Evolutionary conservation across 441 rosid species (phyloP).

Genomic region (Pelargonium citronellum): DNA sequence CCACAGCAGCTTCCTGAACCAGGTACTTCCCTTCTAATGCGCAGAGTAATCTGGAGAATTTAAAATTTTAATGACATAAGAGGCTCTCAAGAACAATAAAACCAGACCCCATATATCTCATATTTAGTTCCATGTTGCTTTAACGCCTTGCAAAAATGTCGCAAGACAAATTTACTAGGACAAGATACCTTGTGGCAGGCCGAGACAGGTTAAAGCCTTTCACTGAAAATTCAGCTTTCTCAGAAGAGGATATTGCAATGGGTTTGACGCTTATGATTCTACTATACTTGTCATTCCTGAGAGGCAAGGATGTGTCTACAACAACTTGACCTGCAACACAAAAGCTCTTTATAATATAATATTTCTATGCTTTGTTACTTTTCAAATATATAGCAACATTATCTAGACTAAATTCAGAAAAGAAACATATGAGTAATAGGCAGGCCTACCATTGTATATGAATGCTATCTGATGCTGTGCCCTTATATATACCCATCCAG

Average conservation of each 20-base stretch:
- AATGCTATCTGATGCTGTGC: constrained; percentile 79
- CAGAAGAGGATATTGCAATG: constrained; percentile 58
- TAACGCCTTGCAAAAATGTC: background rate
- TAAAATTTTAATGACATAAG: constrained; percentile 7
- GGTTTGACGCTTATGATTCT: constrained; percentile 65
- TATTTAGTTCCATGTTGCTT: background rate
- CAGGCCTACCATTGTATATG: constrained; percentile 55
- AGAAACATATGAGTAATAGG: constrained; percentile 14
- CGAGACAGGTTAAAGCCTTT: constrained; percentile 67
- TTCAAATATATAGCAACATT: constrained; percentile 5
- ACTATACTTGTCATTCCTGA: constrained; percentile 46
- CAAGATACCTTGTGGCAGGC: constrained; percentile 58
- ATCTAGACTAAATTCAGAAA: background rate
- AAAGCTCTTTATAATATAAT: constrained; percentile 7
- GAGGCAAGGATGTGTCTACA: constrained; percentile 58
- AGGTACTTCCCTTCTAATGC: constrained; percentile 79
- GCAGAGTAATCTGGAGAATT: constrained; percentile 64
- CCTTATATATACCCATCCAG: constrained; percentile 75
- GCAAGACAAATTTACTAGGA: constrained; percentile 5
- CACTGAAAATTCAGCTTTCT: constrained; percentile 53
- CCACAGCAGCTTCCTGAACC: constrained; percentile 49
- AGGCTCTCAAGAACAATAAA: constrained; percentile 11
- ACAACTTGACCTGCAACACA: constrained; percentile 66
- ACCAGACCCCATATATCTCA: constrained; percentile 10
- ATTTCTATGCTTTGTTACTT: background rate